A percentile compares a stretch with the other conserved stretches of the same genome.
These are phyloP conservation scores for Colletotrichum tamarilloi DNA, from an alignment of 2,329 filamentous ascomycete genomes.

Conservation along the genomic window DNA sequence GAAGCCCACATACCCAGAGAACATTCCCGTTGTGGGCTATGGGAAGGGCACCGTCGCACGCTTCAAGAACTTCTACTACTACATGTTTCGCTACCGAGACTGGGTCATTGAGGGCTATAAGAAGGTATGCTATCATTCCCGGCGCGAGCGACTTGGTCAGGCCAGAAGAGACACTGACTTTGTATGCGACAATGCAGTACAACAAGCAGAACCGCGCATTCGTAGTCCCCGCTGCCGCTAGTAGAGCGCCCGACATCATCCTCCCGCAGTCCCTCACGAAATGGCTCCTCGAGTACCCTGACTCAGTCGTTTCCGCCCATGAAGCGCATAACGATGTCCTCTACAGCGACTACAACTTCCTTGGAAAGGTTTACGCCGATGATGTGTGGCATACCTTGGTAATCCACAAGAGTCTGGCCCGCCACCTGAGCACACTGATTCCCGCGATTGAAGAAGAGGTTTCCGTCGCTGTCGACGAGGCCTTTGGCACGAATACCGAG, in stretches of 20 bases:
- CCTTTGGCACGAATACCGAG: slow-evolving; percentile 47
- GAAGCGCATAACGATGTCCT: slow-evolving; percentile 54
- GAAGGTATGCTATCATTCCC: slow-evolving; percentile 44
- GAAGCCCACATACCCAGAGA: slow-evolving; percentile 51
- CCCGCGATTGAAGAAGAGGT: slow-evolving; percentile 55
- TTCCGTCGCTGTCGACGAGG: slow-evolving; percentile 46
- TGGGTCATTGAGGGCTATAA: slow-evolving; percentile 57
- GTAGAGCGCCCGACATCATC: slow-evolving; percentile 55
- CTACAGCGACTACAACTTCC: slow-evolving; percentile 55
- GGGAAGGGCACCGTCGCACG: slow-evolving; percentile 49
- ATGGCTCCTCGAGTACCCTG: slow-evolving; percentile 61
- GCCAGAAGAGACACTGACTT: not conserved
- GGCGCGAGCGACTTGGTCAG: not conserved
- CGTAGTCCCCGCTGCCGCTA: slow-evolving; percentile 53
- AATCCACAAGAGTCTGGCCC: slow-evolving; percentile 56
- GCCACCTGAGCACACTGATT: slow-evolving; percentile 51
- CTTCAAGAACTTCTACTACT: slow-evolving; percentile 52
- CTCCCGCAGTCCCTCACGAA: slow-evolving; percentile 54
- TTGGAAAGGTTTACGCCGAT: slow-evolving; percentile 47
- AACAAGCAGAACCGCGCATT: slow-evolving; percentile 54
- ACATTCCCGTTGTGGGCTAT: slow-evolving; percentile 54
- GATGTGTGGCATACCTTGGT: slow-evolving; percentile 54
- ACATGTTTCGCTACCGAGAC: slow-evolving; percentile 48
- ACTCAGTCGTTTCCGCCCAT: slow-evolving; percentile 52
- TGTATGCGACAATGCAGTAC: slow-evolving; percentile 44